These are phyloP conservation scores for Blastobotrys aristatus DNA, from an alignment of 1,139 yeast species.

Conservation along the genomic window DNA sequence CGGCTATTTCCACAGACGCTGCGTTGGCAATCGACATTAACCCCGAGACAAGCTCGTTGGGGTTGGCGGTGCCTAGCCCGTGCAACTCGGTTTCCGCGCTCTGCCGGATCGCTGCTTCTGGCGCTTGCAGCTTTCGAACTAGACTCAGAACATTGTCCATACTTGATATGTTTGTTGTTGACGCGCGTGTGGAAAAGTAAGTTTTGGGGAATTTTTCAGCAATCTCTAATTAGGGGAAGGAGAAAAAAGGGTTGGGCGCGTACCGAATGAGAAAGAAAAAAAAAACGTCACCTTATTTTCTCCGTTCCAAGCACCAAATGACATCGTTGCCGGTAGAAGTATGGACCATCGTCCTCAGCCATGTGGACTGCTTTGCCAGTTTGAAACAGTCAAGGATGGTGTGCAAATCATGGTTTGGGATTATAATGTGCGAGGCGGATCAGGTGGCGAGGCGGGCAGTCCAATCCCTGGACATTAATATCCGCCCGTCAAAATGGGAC, in stretches of 20 bases:
- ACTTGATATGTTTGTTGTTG: not conserved
- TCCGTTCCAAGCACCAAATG: not conserved
- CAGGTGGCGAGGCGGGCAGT: not conserved
- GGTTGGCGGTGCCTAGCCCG: constrained; percentile 1
- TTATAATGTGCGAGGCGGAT: not conserved
- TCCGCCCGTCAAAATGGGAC: not conserved
- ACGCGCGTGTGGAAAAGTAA: no score
- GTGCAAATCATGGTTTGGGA: constrained; percentile 1
- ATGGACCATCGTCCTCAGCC: constrained; percentile 1
- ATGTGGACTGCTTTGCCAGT: not conserved
- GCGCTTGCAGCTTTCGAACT: constrained; percentile 9
- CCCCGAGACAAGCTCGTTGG: constrained; percentile 2
- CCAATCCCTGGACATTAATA: not conserved
- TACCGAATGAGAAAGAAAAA: not conserved
- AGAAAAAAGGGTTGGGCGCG: not conserved
- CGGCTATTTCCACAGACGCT: constrained; percentile 5
- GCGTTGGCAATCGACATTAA: constrained; percentile 8
- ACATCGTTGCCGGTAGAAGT: constrained; percentile 3
- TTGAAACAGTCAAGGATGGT: not conserved
- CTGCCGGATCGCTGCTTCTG: constrained; percentile 5
- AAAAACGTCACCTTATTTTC: not conserved
- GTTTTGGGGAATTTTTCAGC: no score
- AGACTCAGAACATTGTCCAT: constrained; percentile 10
- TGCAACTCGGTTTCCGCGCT: constrained; percentile 1
- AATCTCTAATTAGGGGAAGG: no score